Percentiles rank a stretch among this genome's conserved stretches.
phyloP scores from a whole-genome alignment of 2,329 filamentous ascomycete species.

The Apiospora malaysiana region DNA sequence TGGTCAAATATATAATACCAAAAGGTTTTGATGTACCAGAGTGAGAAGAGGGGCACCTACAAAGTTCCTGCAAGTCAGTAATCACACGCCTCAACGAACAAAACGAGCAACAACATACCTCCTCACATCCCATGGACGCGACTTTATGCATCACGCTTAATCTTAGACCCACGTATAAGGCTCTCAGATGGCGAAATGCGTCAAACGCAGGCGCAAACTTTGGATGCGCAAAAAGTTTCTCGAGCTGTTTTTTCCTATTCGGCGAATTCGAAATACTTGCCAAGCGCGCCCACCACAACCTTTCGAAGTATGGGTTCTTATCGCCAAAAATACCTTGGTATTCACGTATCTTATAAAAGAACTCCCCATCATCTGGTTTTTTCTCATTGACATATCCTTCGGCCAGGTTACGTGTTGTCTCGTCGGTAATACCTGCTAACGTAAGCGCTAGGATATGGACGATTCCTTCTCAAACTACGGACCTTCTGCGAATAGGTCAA shows the following conservation, averaged over 20 bases:
- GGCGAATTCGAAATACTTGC: not conserved
- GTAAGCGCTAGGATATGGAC: not conserved
- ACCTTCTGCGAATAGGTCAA: not conserved
- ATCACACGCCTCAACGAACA: not conserved
- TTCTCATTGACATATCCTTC: not conserved
- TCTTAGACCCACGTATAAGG: not conserved
- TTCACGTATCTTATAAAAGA: not conserved
- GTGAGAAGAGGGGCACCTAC: no score
- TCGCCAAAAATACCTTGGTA: not conserved
- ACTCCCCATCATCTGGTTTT: not conserved
- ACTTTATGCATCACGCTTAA: not conserved
- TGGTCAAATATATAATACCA: not conserved
- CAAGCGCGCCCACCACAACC: not conserved
- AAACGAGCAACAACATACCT: not conserved
- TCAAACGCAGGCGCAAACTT: not conserved
- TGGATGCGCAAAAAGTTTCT: not conserved
- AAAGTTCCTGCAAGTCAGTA: not conserved
- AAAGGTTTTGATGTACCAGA: not conserved
- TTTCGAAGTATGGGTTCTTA: not conserved
- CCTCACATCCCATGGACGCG: not conserved
- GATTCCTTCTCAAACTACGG: not conserved
- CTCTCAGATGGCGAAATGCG: not conserved
- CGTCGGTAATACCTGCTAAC: not conserved
- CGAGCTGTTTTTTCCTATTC: not conserved
- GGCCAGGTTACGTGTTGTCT: not conserved